Base-by-base conservation (phyloP, 768 basidiomycete species). In the Agaricus subrufescens region DNA sequence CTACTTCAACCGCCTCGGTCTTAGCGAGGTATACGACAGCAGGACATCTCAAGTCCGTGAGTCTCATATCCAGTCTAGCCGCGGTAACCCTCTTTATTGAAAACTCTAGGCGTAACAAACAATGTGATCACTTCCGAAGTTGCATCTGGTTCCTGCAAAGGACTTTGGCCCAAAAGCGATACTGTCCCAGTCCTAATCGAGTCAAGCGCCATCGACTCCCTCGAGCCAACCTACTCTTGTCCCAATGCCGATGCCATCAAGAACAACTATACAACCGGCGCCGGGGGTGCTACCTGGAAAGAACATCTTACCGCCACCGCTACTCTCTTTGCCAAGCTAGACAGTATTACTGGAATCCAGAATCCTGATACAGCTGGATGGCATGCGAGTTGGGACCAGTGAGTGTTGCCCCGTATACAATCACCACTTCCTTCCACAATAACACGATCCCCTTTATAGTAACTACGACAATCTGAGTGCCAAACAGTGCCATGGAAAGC, bases 111-210 rank as follows among this genome's bases (percentile, higher is more conserved):
- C 4, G 77, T 80, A 4, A 81, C 80, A 2, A 79, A 79, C 66
- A 81, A 81, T 49, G 72, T 71, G 15, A 78, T 81, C 29, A 80
- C 80, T 9, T 80, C 79, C 0, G 77, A 81, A 68, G 77, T 80
- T 1, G 77, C 79, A 15, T 75, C 75, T 15, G 77, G 75, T 1
- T 69, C 80, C 14, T 59, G 78, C 23, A 67, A 66, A 46, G 78
- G 79, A 2, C 65, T 81, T 9, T 80, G 80, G 63, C 78, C 80
- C 3, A 58, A 50, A 12, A 71, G 73, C 39, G 50, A 61, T 7
- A 62, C 67, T 29, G 58, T 68, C 11, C 63, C 71, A 7, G 76
- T 71, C 2, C 50, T 72, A 15, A 69, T 80, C 37, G 75, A 79
- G 60, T 67, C 74, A 0, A 63, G 69, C 3, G 62, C 63, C 8